Conservation (phyloP, 768 basidiomycete species). For the Sarcodon sp. region DNA sequence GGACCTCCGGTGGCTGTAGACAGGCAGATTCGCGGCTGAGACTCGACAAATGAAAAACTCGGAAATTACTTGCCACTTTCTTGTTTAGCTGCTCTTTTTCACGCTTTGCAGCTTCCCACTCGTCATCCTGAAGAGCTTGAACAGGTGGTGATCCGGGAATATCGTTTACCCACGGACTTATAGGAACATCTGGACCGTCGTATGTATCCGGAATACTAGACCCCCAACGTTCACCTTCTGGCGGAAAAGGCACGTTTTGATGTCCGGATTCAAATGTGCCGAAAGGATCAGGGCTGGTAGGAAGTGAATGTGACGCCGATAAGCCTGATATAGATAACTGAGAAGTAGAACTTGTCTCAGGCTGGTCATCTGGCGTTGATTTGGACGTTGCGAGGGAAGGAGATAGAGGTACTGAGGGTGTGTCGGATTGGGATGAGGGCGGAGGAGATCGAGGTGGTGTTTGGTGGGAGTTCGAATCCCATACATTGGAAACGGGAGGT, state of each 20-base stretch:
- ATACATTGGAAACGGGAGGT: not conserved
- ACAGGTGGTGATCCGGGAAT: no score
- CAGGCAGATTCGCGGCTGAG: constrained; percentile 6
- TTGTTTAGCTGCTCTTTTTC: constrained; percentile 47
- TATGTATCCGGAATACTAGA: constrained; percentile 1
- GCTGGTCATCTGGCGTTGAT: not conserved
- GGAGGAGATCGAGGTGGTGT: not conserved
- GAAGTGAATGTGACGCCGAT: no score
- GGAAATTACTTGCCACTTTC: constrained; percentile 41
- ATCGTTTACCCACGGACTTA: constrained; percentile 11
- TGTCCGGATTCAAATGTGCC: constrained; percentile 45
- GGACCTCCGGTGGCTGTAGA: constrained; percentile 52
- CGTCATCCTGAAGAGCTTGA: constrained; percentile 23
- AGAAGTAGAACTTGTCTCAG: not conserved
- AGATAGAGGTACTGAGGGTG: not conserved
- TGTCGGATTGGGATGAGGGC: not conserved
- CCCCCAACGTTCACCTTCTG: constrained; percentile 16
- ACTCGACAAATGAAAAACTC: constrained; percentile 8
- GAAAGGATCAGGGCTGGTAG: constrained; percentile 35
- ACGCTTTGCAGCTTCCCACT: constrained; percentile 54
- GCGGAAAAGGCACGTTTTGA: constrained; percentile 4
- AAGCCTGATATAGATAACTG: no score
- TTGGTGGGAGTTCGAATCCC: not conserved
- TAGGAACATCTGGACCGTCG: not conserved
- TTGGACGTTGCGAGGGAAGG: not conserved